phyloP scores from a whole-genome alignment of 257 asterid genomes.

The Coffea canephora region DNA sequence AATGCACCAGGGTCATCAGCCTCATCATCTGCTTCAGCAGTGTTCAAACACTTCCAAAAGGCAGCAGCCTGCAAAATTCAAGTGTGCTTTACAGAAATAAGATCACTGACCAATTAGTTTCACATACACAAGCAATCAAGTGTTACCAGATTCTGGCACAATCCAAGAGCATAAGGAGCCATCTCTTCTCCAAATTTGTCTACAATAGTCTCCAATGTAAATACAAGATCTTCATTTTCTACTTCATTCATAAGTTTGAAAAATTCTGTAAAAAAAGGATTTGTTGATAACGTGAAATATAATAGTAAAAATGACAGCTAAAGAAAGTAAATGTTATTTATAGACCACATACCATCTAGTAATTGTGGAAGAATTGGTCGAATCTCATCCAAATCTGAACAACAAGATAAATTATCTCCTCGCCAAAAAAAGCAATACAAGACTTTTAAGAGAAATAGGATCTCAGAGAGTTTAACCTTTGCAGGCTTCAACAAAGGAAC shows the following conservation, averaged over 20 bases:
- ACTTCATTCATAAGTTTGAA: conserved; percentile 97
- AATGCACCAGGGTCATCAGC: conserved; percentile 98
- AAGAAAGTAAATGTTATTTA: neutral
- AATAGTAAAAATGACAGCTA: neutral
- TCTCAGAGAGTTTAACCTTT: conserved; percentile 45
- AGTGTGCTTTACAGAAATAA: neutral
- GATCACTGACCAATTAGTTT: neutral
- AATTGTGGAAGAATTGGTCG: conserved; percentile 93
- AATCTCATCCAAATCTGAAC: conserved; percentile 75
- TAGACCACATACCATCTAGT: conserved; percentile 69
- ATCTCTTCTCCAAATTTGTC: conserved; percentile 99
- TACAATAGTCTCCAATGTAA: conserved; percentile 94
- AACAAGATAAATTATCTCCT: conserved; percentile 10
- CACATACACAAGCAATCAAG: conserved; percentile 1
- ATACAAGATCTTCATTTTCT: conserved; percentile 99
- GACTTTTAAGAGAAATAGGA: conserved; percentile 1
- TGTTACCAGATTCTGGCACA: conserved; percentile 95
- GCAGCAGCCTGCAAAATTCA: conserved; percentile 77
- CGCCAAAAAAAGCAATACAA: conserved; percentile 9
- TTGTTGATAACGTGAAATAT: conserved; percentile 10
- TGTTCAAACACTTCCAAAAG: conserved; percentile 95
- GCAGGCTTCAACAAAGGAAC: conserved; percentile 96
- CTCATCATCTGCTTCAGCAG: conserved; percentile 91
- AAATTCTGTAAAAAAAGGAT: conserved; percentile 52
- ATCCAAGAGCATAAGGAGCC: conserved; percentile 97